Evolutionary conservation across 2,329 filamentous ascomycete genomes (phyloP), one percentile per base, ranked within the genome.

Genomic region (Aspergillus floridensis): DNA sequence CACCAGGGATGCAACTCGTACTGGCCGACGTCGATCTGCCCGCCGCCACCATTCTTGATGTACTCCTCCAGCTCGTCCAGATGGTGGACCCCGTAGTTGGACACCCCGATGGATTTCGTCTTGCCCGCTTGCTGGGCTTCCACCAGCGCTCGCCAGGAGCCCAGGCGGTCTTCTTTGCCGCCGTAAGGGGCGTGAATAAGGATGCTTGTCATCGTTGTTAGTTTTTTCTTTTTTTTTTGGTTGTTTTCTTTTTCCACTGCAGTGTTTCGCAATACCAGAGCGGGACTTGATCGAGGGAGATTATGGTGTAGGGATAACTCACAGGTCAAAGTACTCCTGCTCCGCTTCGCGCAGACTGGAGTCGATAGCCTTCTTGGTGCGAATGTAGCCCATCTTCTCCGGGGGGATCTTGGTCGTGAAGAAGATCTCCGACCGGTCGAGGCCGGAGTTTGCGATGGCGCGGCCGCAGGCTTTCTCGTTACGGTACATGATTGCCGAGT

Each of bases 1-100:
- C 93, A 91, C 82, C 93, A 95, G 0, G 90, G 90, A 62, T 93
- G 90, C 1, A 93, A 83, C 72, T 93, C 89, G 67, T 93, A 88
- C 76, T 95, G 91, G 68, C 93, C 93, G 53, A 93, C 85, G 1
- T 86, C 84, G 0, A 91, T 90, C 10, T 79, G 73, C 49, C 90
- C 82, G 0, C 81, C 80, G 0, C 88, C 87, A 11, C 84, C 84
- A 0, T 82, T 82, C 2, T 81, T 80, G 68, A 91, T 82, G 29
- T 74, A 72, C 47, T 63, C 65, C 35, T 74, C 71, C 52, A 92
- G 77, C 70, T 92, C 89, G 63, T 90, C 82, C 53, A 92, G 81
- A 78, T 93, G 90, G 63, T 85, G 85, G 46, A 90, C 84, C 0
- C 90, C 91, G 70, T 85, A 95, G 74, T 95, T 95, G 70, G 87